phyloP scores from a whole-genome alignment of 495 filamentous ascomycete genomes.

The Bacidia gigantensis region DNA sequence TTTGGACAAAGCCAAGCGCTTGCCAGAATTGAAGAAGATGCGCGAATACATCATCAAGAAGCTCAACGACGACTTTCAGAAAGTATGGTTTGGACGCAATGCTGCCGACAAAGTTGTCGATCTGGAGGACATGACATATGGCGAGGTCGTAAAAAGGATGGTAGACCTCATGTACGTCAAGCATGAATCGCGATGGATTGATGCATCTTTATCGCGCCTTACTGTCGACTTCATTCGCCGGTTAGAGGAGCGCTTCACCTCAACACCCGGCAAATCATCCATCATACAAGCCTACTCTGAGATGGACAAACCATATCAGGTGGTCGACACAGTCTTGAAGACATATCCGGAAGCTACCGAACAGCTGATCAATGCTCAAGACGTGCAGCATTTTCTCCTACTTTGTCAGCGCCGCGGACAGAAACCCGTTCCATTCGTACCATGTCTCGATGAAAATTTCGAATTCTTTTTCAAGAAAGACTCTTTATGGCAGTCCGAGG shows the following conservation, averaged over 20 bases:
- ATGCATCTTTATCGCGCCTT: conserved; percentile 63
- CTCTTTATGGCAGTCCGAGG: conserved; percentile 98
- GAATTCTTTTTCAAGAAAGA: conserved; percentile 99
- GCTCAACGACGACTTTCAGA: conserved; percentile 95
- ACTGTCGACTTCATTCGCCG: conserved; percentile 92
- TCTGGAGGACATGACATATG: conserved; percentile 96
- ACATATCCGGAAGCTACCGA: conserved; percentile 72
- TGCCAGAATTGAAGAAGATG: conserved; percentile 82
- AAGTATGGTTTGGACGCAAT: conserved; percentile 96
- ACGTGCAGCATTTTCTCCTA: conserved; percentile 88
- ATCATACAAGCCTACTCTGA: conserved; percentile 76
- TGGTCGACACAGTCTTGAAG: conserved; percentile 63
- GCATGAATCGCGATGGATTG: conserved; percentile 89
- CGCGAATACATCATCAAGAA: conserved; percentile 94
- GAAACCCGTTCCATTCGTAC: conserved; percentile 94
- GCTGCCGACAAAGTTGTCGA: conserved; percentile 71
- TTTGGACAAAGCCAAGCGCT: conserved; percentile 84
- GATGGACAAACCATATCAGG: conserved; percentile 65
- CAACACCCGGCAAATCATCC: conserved; percentile 50
- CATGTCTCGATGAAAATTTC: conserved; percentile 83
- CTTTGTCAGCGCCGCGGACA: conserved; percentile 88
- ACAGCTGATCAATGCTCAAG: conserved; percentile 93
- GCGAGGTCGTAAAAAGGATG: conserved; percentile 84
- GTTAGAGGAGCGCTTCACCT: conserved; percentile 84
- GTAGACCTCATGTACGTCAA: conserved; percentile 93